These are phyloP conservation scores for Penicillium turbatum DNA, from an alignment of 495 filamentous ascomycete species.

Conservation along the genomic window DNA sequence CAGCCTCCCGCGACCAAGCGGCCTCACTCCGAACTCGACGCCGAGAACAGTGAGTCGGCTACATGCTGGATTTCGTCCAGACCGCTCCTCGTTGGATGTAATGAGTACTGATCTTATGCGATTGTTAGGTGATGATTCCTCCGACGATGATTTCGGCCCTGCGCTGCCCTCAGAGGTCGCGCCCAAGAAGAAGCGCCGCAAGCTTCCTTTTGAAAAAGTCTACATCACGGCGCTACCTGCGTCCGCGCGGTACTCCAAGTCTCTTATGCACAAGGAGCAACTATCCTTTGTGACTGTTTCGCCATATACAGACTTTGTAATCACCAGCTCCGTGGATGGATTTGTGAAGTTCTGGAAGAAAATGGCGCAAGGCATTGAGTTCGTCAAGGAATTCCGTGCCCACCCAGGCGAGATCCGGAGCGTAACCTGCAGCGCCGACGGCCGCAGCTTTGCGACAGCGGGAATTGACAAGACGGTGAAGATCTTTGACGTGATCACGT, in stretches of 20 bases:
- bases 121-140: slow-evolving; percentile 54
- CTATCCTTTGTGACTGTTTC: slow-evolving; percentile 81
- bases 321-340: slow-evolving; percentile 88
- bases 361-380: slow-evolving; percentile 81
- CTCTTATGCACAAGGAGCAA: slow-evolving; percentile 97
- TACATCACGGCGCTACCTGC: slow-evolving; percentile 87
- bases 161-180: slow-evolving; percentile 70
- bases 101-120: slow-evolving; percentile 13
- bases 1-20: slow-evolving; percentile 27
- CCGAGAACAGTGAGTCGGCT: slow-evolving; percentile 28
- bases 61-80: not conserved
- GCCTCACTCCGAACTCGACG: slow-evolving; percentile 38
- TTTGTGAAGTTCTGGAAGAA: slow-evolving; percentile 99
- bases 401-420: slow-evolving; percentile 81
- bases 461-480: slow-evolving; percentile 85
- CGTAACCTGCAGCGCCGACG: slow-evolving; percentile 81
- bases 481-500: slow-evolving; percentile 94
- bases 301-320: slow-evolving; percentile 86
- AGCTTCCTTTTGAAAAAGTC: slow-evolving; percentile 89
- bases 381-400: slow-evolving; percentile 95
- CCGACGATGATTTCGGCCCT: slow-evolving; percentile 93
- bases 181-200: slow-evolving; percentile 84
- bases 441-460: slow-evolving; percentile 87
- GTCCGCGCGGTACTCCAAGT: slow-evolving; percentile 84
- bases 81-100: not conserved